These are phyloP conservation scores for Polychytrium aggregatum DNA, from an alignment of 192 early-diverging fungal species.

Conservation along the genomic window DNA sequence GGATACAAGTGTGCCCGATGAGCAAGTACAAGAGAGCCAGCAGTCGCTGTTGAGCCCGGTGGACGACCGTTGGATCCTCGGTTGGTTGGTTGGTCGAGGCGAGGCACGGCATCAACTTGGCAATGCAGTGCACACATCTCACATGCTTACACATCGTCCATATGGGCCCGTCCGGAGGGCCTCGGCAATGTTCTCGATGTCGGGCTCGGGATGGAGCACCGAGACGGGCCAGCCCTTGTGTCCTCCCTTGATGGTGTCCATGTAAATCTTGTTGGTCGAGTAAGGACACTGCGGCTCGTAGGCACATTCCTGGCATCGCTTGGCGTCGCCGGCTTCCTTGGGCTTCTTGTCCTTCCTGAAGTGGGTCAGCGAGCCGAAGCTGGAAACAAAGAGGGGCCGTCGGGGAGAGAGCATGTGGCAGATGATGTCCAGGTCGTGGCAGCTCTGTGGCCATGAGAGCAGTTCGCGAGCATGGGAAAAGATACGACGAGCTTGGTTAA, in stretches of 20 bases:
- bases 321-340: slow-evolving; percentile 38
- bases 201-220: slow-evolving; percentile 32
- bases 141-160: slow-evolving; percentile 57
- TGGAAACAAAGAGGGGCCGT: slow-evolving; percentile 35
- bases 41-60: too few species aligned
- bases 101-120: too few species aligned
- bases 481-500: too few species aligned
- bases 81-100: too few species aligned
- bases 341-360: slow-evolving; percentile 47
- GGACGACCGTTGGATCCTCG: too few species aligned
- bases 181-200: slow-evolving; percentile 34
- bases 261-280: slow-evolving; percentile 45
- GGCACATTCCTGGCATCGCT: slow-evolving; percentile 40
- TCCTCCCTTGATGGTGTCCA: slow-evolving; percentile 23
- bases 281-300: slow-evolving; percentile 44
- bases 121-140: too few species aligned
- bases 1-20: too few species aligned
- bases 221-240: slow-evolving; percentile 39
- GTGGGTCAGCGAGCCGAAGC: slow-evolving; percentile 49
- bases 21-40: too few species aligned
- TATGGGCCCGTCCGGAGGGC: slow-evolving; percentile 42
- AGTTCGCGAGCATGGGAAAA: too few species aligned
- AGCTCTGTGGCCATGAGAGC: too few species aligned
- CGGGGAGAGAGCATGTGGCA: slow-evolving; percentile 24
- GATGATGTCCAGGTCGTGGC: slow-evolving; percentile 45